Evolutionary conservation across 148 eudicot genomes (phyloP), one percentile per base, ranked within the genome.

Genomic region (Camellia japonica): DNA sequence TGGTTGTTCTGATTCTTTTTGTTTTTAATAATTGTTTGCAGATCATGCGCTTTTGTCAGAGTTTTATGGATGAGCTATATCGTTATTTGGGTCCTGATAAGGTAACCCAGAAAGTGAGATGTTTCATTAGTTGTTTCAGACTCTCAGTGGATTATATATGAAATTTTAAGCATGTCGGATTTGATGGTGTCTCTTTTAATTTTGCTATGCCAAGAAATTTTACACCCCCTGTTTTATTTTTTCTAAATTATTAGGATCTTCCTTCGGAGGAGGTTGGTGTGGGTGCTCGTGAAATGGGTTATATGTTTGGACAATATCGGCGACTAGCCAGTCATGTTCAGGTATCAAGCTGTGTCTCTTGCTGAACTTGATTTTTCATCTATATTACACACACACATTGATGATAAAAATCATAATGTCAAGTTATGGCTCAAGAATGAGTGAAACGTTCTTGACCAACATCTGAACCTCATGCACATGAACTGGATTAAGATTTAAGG

Each of bases 251-350:
- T 18, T 77, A 96, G 99, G 99, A 96, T 89, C 98, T 96, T 84
- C 99, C 97, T 86, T 96, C 95, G 18, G 99, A 96, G 80, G 99
- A 94, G 85, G 92, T 92, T 88, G 99, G 99, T 76, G 99, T 93
- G 77, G 98, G 99, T 82, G 84, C 93, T 65, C 97, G 98, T 56
- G 99, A 96, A 87, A 93, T 96, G 97, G 97, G 97, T 79, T 96
- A 91, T 86, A 86, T 96, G 80, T 93, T 92, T 85, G 99, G 99
- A 79, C 93, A 96, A 84, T 96, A 91, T 86, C 90, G 98, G 67
- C 97, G 97, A 62, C 90, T 96, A 83, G 92, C 95, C 73, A 94
- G 98, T 76, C 92, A 96, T 80, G 89, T 93, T 84, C 99, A 96
- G 98, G 99, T 91, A 81, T 78, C 20, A 75, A 62, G 67, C 61